phyloP scores from a whole-genome alignment of 192 early-diverging fungal genomes.

The Radiomyces spectabilis region DNA sequence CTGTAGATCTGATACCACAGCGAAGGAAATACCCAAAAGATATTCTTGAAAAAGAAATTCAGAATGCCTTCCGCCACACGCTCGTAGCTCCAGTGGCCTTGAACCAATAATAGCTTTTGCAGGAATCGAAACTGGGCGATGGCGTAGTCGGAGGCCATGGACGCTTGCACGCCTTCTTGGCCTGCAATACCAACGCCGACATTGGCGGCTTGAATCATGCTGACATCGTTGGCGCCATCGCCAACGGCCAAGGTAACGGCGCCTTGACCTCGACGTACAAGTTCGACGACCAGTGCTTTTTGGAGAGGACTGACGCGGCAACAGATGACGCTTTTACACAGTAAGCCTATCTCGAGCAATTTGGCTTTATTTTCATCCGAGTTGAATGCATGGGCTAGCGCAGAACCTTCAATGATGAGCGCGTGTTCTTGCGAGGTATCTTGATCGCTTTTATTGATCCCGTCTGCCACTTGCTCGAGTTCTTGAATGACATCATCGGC shows the following conservation, averaged over 20 bases:
- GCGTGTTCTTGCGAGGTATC: constrained; percentile 47
- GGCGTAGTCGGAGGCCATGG: constrained; percentile 92
- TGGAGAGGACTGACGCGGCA: constrained; percentile 91
- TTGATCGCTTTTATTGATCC: background rate
- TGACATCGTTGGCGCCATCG: constrained; percentile 86
- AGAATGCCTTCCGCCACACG: constrained; percentile 86
- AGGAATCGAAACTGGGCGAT: constrained; percentile 91
- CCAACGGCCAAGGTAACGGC: constrained; percentile 66
- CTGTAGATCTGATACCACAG: constrained; percentile 95
- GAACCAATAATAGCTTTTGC: constrained; percentile 78
- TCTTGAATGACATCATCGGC: background rate
- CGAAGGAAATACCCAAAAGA: constrained; percentile 84
- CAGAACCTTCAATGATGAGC: constrained; percentile 79
- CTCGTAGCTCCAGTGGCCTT: constrained; percentile 88
- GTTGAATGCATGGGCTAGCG: constrained; percentile 47
- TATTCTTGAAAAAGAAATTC: constrained; percentile 96
- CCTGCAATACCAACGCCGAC: constrained; percentile 75
- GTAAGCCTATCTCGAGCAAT: constrained; percentile 63
- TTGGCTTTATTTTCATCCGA: constrained; percentile 46
- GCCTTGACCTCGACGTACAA: constrained; percentile 72
- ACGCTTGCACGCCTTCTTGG: constrained; percentile 81
- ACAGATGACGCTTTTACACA: constrained; percentile 83
- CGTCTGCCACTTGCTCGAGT: background rate
- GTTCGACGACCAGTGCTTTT: constrained; percentile 89
- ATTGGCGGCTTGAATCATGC: constrained; percentile 96